Conservation (phyloP, 2,329 filamentous ascomycete species). For the Triangularia verruculosa region DNA sequence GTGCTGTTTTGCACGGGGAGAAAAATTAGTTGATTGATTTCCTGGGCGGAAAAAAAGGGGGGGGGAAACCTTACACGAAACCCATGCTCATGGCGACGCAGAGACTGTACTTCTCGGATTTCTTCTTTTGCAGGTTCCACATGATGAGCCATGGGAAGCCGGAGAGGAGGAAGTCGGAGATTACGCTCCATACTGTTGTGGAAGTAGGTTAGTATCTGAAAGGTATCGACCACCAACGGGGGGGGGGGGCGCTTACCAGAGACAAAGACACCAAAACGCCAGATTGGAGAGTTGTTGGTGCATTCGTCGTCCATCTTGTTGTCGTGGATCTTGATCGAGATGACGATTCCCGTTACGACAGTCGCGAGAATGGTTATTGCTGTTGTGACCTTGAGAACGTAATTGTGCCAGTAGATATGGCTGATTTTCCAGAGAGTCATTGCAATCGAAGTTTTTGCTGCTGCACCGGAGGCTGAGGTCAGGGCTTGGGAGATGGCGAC, state of each 20-base stretch:
- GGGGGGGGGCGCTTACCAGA: conserved; percentile 8
- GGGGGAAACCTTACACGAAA: not conserved
- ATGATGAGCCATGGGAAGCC: conserved; percentile 11
- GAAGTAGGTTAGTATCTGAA: not conserved
- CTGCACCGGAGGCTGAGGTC: not conserved
- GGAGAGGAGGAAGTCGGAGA: conserved; percentile 9
- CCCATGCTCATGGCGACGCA: conserved; percentile 6
- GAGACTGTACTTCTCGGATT: not conserved
- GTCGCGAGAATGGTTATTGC: not conserved
- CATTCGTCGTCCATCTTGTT: not conserved
- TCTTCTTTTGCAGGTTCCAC: not conserved
- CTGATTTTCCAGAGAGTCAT: not conserved
- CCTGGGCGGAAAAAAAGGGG: too few species aligned
- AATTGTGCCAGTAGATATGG: not conserved
- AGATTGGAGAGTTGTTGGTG: too few species aligned
- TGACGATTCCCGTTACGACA: not conserved
- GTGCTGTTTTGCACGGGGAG: too few species aligned
- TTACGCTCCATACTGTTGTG: conserved; percentile 8
- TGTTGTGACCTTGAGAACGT: not conserved
- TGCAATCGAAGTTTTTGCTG: not conserved
- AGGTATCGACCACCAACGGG: not conserved
- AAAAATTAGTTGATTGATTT: too few species aligned
- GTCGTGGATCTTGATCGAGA: not conserved
- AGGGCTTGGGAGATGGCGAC: not conserved
- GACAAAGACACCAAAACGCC: not conserved